Evolutionary conservation across 1,284 basidiomycete genomes (phyloP), one percentile per base, ranked within the genome.

Genomic region (Stereum hirsutum): DNA sequence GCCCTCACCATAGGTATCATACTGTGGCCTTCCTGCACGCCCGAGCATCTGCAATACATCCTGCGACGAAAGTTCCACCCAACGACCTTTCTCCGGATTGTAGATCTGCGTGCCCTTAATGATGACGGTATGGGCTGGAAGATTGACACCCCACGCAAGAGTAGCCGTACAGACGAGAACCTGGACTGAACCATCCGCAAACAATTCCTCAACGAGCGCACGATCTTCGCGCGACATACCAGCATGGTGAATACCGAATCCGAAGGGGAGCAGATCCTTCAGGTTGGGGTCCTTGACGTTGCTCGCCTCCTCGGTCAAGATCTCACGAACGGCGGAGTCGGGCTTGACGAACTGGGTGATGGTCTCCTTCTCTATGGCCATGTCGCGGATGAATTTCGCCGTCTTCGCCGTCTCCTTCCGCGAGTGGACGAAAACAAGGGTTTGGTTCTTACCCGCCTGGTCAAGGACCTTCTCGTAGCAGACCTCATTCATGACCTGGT

Each of bases 91-190:
- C 63, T 96, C 94, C 0, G 96, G 96, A 61, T 97, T 97, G 70
- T 99, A 99, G 50, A 99, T 94, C 64, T 99, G 95, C 0, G 96
- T 99, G 27, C 96, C 96, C 63, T 99, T 99, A 74, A 99, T 98
- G 67, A 99, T 94, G 63, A 98, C 95, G 3, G 92, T 90, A 55
- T 99, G 96, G 0, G 95, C 95, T 1, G 96, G 96, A 1, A 99
- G 67, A 60, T 99, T 99, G 65, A 99, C 95, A 73, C 96, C 96
- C 96, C 96, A 99, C 0, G 96, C 95, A 12, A 99, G 81, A 0
- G 96, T 99, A 5, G 95, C 96, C 0, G 96, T 99, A 59, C 91
- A 97, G 38, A 97, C 90, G 23, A 99, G 73, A 0, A 99, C 95
- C 58, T 97, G 93, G 21, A 99, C 74, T 31, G 91, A 85, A 1